Evolutionary conservation across 2,329 filamentous ascomycete genomes (phyloP).

Genomic region (Botrytis cinerea): DNA sequence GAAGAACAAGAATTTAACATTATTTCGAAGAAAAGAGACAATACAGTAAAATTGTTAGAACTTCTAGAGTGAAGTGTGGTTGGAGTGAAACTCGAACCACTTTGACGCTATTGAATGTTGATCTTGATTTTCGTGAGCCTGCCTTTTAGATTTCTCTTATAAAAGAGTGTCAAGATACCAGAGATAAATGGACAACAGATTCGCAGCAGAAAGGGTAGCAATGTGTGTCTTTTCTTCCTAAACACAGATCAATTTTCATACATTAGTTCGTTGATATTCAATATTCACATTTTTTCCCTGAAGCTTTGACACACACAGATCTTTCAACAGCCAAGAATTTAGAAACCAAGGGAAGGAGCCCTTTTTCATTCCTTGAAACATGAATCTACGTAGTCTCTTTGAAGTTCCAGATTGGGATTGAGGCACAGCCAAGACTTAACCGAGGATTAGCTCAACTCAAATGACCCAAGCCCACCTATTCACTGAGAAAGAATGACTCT

Average conservation of each 20-base stretch:
- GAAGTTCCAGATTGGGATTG: not conserved
- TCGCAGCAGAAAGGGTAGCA: not conserved
- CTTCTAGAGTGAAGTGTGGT: not conserved
- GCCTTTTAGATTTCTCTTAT: fast-evolving
- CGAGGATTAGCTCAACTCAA: not conserved
- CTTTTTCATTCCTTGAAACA: not conserved
- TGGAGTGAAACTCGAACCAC: not conserved
- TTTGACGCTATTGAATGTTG: not conserved
- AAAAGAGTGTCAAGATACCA: not conserved
- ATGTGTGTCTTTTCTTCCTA: not conserved
- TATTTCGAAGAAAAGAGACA: not conserved
- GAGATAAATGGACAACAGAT: not conserved
- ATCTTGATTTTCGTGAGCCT: not conserved
- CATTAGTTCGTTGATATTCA: not conserved
- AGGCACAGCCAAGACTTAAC: not conserved
- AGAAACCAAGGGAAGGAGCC: not conserved
- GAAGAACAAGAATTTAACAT: not conserved
- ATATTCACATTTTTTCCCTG: not conserved
- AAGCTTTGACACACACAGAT: not conserved
- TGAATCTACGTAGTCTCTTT: not conserved
- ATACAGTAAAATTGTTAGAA: not conserved
- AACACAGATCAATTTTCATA: not conserved
- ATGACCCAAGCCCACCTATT: not conserved
- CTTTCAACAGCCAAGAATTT: fast-evolving
- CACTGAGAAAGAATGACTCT: not conserved